Evolutionary conservation across 441 rosid species (phyloP), one percentile per base, ranked within the genome.

Genomic region (Croton setiger): DNA sequence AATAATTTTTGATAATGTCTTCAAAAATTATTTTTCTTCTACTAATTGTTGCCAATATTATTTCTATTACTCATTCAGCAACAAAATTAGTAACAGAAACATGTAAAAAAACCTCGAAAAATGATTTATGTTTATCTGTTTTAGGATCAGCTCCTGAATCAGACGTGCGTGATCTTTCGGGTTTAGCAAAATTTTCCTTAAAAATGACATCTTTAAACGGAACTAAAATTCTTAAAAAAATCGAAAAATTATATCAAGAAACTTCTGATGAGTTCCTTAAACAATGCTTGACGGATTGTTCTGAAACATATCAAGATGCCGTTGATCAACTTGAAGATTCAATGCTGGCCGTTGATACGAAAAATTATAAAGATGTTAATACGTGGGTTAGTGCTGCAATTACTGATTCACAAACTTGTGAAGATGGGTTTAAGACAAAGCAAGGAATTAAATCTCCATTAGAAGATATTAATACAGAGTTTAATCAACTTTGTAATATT

Each of bases 281-380:
- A 62, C 77, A 80, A 65, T 47, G 62, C 21, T 70, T 80, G 9
- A 56, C n/a, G 3, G 79, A 77, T 57, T 80, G 84, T 66, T 14
- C 71, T 4, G 81, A 75, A 10, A 33, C 31, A 5, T 80, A 80
- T 64, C n/a, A 44, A 7, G 77, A 77, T 7, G 79, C 75, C 13
- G 67, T 66, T 10, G 69, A 69, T 35, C 75, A 72, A 58, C 63
- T 80, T 12, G 71, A 75, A 14, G 67, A 72, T 47, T 58, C 79
- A 0, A 2, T 64, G 1, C 77, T 71, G 0, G 79, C 81, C 0
- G 31, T 64, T 53, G 63, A 63, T 17, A 36, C 27, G 6, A 63
- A 27, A 17, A 57, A 37, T 36, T 78, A 73, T 21, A 8, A 5
- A 0, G 63, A 71, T 54, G 69, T 74, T 17, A 54, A 13, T 9